phyloP scores from a whole-genome alignment of 352 stramenopile genomes.

The Pythium aristosporum region DNA sequence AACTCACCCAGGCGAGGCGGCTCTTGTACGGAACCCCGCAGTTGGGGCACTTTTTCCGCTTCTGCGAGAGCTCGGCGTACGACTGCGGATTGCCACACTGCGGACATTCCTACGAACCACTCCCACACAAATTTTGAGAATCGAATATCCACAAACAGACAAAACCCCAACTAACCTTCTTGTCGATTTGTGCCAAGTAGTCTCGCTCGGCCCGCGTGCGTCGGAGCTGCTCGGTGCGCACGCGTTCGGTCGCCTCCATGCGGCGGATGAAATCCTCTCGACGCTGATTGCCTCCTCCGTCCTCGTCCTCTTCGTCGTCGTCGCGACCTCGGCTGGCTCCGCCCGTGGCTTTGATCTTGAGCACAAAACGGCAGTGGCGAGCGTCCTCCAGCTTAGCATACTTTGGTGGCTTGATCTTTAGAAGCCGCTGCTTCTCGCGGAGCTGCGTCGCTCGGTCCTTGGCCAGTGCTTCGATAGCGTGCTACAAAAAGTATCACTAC shows the following conservation, averaged over 20 bases:
- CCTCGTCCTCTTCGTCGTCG: conserved; percentile 48
- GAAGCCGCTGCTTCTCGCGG: conserved; percentile 34
- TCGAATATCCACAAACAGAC: conserved; percentile 1
- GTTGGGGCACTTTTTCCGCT: conserved; percentile 81
- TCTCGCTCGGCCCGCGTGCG: conserved; percentile 57
- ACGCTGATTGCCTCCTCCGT: conserved; percentile 31
- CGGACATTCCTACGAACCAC: conserved; percentile 47
- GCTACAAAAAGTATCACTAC: conserved; percentile 9
- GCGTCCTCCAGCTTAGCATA: conserved; percentile 63
- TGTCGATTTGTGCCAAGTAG: conserved; percentile 62
- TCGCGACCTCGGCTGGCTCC: conserved; percentile 11
- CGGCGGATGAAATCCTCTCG: conserved; percentile 68
- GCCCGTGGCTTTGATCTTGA: conserved; percentile 32
- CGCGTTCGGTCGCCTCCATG: conserved; percentile 70
- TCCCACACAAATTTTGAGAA: not conserved
- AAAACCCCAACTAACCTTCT: conserved; percentile 39
- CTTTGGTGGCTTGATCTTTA: conserved; percentile 21
- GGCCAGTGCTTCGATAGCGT: conserved; percentile 46
- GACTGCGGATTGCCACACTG: conserved; percentile 69
- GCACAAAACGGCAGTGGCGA: conserved; percentile 55
- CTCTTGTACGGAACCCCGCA: conserved; percentile 68
- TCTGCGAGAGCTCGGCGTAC: conserved; percentile 74
- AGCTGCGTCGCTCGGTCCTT: conserved; percentile 41
- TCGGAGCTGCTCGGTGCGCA: conserved; percentile 52
- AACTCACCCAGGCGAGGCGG: conserved; percentile 62